Evolutionary conservation across 2,329 filamentous ascomycete species (phyloP).

Genomic region (Nemania abortiva): DNA sequence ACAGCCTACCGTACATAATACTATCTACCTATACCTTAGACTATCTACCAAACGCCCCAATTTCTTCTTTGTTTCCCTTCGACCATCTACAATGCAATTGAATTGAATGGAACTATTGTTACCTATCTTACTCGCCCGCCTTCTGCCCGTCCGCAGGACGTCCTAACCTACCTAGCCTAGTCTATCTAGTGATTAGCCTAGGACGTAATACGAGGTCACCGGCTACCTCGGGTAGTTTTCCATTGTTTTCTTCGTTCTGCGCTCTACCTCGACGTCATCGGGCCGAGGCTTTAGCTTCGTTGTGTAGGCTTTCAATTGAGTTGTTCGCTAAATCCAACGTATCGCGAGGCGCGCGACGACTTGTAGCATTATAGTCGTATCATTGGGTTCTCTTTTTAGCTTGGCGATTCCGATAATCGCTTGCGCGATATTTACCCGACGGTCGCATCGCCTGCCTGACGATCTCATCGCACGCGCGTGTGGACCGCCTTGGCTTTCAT

Average conservation of each 20-base stretch:
- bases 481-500: slow-evolving; percentile 41
- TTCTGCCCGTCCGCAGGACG: not conserved
- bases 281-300: not conserved
- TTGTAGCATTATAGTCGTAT: not conserved
- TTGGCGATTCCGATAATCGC: slow-evolving; percentile 4
- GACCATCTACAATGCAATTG: not conserved
- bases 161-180: not conserved
- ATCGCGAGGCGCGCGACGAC: not conserved
- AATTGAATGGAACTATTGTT: not conserved
- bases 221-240: not conserved
- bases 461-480: slow-evolving; percentile 14
- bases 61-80: not conserved
- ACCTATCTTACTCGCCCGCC: not conserved
- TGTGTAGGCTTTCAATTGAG: not conserved
- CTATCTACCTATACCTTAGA: not conserved
- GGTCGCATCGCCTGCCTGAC: slow-evolving; percentile 23
- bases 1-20: not conserved
- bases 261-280: not conserved
- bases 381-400: not conserved
- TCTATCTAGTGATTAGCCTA: not conserved
- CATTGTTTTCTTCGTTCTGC: not conserved
- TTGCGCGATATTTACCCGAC: slow-evolving; percentile 10
- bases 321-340: not conserved
- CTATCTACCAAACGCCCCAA: not conserved
- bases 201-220: not conserved